A percentile compares a stretch with the other conserved stretches of the same genome.
These are phyloP conservation scores for Neurospora sp. DNA, from an alignment of 495 filamentous ascomycete species.

Conservation along the genomic window DNA sequence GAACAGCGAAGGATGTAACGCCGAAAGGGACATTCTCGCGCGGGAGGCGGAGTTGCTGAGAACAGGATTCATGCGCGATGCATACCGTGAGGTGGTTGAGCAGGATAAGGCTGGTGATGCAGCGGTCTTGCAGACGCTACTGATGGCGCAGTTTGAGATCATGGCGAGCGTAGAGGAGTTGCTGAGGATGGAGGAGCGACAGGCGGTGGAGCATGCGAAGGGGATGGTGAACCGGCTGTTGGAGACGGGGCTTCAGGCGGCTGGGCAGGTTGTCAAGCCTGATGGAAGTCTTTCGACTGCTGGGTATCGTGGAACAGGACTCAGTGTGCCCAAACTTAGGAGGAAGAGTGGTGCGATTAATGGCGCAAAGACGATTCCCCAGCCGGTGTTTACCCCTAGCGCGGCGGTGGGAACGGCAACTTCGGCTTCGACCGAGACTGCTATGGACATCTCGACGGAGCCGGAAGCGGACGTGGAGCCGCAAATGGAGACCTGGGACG, in stretches of 20 bases:
- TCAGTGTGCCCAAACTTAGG: not conserved
- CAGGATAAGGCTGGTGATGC: conserved; percentile 75
- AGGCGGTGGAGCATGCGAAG: conserved; percentile 72
- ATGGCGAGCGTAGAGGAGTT: conserved; percentile 72
- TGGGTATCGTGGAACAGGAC: conserved; percentile 49
- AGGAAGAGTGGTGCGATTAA: not conserved
- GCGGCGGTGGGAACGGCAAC: not conserved
- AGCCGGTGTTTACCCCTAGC: not conserved
- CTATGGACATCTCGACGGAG: not conserved
- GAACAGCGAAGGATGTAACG: conserved; percentile 42
- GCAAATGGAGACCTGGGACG: not conserved
- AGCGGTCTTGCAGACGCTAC: conserved; percentile 65
- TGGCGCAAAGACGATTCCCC: not conserved
- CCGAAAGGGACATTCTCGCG: conserved; percentile 60
- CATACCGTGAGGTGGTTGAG: conserved; percentile 64
- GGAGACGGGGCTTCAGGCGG: conserved; percentile 57
- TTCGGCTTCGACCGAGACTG: not conserved
- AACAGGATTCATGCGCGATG: conserved; percentile 73
- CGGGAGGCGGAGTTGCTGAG: conserved; percentile 79
- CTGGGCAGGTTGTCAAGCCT: conserved; percentile 79
- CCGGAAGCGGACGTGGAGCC: not conserved
- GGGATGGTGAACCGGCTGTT: conserved; percentile 70
- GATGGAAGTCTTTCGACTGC: conserved; percentile 61
- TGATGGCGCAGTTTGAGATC: conserved; percentile 86
- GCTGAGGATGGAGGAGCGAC: conserved; percentile 66